These are phyloP conservation scores for Botryotinia calthae DNA, from an alignment of 2,329 filamentous ascomycete species.

Conservation along the genomic window DNA sequence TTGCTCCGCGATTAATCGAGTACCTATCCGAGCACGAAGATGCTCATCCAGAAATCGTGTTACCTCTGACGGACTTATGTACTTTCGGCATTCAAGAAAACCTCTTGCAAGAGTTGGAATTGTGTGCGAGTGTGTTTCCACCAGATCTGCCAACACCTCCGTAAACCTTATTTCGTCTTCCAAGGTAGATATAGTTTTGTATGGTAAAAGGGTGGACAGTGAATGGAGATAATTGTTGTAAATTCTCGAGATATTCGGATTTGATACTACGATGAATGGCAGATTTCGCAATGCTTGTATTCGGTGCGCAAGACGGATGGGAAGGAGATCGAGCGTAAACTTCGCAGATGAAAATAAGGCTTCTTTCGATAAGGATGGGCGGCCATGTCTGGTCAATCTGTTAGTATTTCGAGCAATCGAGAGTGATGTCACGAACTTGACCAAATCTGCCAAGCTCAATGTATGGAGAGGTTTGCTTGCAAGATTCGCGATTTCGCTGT, in stretches of 20 bases:
- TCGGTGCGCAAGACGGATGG: conserved; percentile 86
- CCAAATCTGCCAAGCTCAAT: conserved; percentile 81
- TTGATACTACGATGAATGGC: conserved; percentile 97
- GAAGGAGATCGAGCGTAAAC: conserved; percentile 89
- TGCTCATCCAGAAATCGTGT: conserved; percentile 92
- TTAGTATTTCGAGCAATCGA: no score
- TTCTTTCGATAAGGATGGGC: conserved; percentile 76
- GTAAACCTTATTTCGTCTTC: conserved; percentile 91
- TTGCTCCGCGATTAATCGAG: conserved; percentile 90
- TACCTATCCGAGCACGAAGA: conserved; percentile 89
- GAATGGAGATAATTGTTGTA: conserved; percentile 97
- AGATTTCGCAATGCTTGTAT: conserved; percentile 91
- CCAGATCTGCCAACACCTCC: conserved; percentile 89
- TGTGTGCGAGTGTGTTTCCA: conserved; percentile 90
- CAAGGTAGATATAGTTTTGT: conserved; percentile 66
- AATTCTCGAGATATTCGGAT: conserved; percentile 89
- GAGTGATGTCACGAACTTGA: conserved; percentile 59
- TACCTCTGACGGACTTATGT: conserved; percentile 80
- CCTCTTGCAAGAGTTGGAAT: conserved; percentile 89
- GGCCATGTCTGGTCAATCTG: conserved; percentile 57
- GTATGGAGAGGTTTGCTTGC: conserved; percentile 76
- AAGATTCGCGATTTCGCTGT: conserved; percentile 75
- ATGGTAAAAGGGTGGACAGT: conserved; percentile 84
- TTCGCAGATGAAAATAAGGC: conserved; percentile 88
- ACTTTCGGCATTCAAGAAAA: conserved; percentile 89